Evolutionary conservation across 1,284 basidiomycete species (phyloP), one percentile per base, ranked within the genome.

Genomic region (Papiliotrema laurentii): DNA sequence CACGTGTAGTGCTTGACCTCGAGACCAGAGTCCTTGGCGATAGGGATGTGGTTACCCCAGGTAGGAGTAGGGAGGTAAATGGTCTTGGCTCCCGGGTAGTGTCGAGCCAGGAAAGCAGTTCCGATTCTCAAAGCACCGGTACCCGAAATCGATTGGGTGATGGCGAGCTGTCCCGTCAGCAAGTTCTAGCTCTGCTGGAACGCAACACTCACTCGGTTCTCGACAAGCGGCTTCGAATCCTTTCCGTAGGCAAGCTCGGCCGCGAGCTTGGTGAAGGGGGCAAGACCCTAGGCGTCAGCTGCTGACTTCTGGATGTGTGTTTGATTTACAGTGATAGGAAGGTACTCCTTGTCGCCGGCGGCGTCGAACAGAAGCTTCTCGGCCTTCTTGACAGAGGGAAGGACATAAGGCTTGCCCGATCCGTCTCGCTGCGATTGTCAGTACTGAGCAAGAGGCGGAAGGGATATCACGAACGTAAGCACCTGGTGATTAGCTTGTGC

Each of bases 81-180:
- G 45, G 80, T 77, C 78, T 94, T 97, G 50, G 84, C 74, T 61
- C 87, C 80, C 24, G 91, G 89, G 75, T 92, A 97, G 77, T 90
- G 89, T 43, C 87, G 84, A 18, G 60, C 60, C 49, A 98, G 76
- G 81, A 99, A 98, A 43, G 88, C 89, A 64, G 87, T 93, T 51
- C 90, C 94, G 75, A 98, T 92, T 58, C 96, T 84, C 55, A 98
- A 86, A 27, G 96, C 96, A 64, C 96, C 96, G 19, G 96, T 99
- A 30, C 96, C 96, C 25, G 94, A 97, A 74, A 98, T 96, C 52
- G 93, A 87, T 76, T 99, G 96, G 25, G 92, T 89, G 58, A 89
- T 82, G 36, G 96, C 85, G 64, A 96, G 79, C 90, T 93, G 21
- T 9, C 16, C n/a, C 42, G 31, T 33, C 4, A 26, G 9, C 18